These are phyloP conservation scores for Fusarium odoratissimum DNA, from an alignment of 2,329 filamentous ascomycete genomes.

Conservation along the genomic window DNA sequence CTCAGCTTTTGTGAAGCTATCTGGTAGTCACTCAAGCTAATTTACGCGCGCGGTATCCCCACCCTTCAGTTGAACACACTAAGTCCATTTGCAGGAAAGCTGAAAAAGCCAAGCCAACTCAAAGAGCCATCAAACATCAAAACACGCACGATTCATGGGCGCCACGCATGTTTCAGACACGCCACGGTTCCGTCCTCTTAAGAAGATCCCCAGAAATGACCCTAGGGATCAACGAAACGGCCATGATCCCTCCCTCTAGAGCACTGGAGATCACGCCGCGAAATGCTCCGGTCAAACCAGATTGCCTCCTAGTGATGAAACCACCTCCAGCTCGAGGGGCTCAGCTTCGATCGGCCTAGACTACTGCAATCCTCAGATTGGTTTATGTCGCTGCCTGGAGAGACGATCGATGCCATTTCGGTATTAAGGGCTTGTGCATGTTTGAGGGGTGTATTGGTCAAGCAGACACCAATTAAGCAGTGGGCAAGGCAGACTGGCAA, in stretches of 20 bases:
- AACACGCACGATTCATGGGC: slow-evolving; percentile 10
- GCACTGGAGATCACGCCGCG: slow-evolving; percentile 4
- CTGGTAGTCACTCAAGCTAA: slow-evolving; percentile 2
- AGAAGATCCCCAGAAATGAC: slow-evolving; percentile 6
- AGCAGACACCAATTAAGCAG: background rate
- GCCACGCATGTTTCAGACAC: slow-evolving; percentile 32
- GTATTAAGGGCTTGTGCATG: slow-evolving; percentile 26
- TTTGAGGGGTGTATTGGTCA: slow-evolving; percentile 7
- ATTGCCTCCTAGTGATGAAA: background rate
- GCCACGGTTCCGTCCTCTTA: slow-evolving; percentile 26
- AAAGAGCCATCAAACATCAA: slow-evolving; percentile 11
- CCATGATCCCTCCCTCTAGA: slow-evolving; percentile 7
- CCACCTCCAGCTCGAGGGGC: slow-evolving; percentile 7
- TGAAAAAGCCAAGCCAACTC: slow-evolving; percentile 18
- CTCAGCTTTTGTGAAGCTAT: background rate
- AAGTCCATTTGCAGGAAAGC: slow-evolving; percentile 16
- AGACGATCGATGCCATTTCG: slow-evolving; percentile 34
- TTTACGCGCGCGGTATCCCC: slow-evolving; percentile 39
- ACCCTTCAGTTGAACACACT: slow-evolving; percentile 16
- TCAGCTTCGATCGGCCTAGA: slow-evolving; percentile 21
- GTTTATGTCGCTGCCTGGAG: slow-evolving; percentile 35
- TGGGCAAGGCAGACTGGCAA: slow-evolving; percentile 19
- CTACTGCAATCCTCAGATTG: slow-evolving; percentile 24
- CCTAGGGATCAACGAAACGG: slow-evolving; percentile 33
- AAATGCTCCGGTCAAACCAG: slow-evolving; percentile 21